Evolutionary conservation across 306 rosid genomes (phyloP), one percentile per base, ranked within the genome.

Genomic region (Corylus heterophylla): DNA sequence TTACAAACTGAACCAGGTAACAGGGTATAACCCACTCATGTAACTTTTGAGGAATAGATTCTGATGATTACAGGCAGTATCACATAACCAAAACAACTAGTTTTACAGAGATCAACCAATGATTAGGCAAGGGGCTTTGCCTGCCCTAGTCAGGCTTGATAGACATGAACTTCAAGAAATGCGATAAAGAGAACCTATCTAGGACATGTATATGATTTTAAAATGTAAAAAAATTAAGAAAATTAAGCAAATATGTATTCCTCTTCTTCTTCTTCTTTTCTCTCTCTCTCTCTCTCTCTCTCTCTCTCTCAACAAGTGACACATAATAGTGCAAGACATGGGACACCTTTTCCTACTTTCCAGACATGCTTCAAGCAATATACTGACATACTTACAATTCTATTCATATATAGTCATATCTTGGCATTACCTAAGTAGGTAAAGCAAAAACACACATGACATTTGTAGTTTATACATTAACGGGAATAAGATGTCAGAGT

Each of bases 11-110:
- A 22, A 39, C 27, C 63, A 52, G 20, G 29, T n/a, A 55, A 69
- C 48, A 37, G 37, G 75, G n/a, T 47, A 54, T 48, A 70, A 69
- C 44, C 58, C 50, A 62, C 48, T 78, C 73, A 9, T 59, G 17
- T 59, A 61, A 67, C 51, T 79, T 49, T 48, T 48, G 74, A 4
- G 71, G 74, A 49, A 66, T 51, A 55, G 61, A 42, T 31, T 51
- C n/a, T 35, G 71, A 79, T 67, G 18, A 59, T 58, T 50, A 72
- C 31, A 74, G 56, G 58, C 67, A 75, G 44, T 42, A 71, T 47
- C 22, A 1, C 5, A 50, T 59, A 80, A 80, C 31, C 25, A 66
- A 29, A 76, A 69, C 37, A 63, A 71, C 44, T 45, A 54, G 48
- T 39, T 70, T 70, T 39, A 69, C 71, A 47, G 71, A 56, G 56